Percentiles rank a stretch among this genome's conserved stretches.
Evolutionary conservation across 2,329 filamentous ascomycete species (phyloP).

Genomic region (Camillea tinctor): DNA sequence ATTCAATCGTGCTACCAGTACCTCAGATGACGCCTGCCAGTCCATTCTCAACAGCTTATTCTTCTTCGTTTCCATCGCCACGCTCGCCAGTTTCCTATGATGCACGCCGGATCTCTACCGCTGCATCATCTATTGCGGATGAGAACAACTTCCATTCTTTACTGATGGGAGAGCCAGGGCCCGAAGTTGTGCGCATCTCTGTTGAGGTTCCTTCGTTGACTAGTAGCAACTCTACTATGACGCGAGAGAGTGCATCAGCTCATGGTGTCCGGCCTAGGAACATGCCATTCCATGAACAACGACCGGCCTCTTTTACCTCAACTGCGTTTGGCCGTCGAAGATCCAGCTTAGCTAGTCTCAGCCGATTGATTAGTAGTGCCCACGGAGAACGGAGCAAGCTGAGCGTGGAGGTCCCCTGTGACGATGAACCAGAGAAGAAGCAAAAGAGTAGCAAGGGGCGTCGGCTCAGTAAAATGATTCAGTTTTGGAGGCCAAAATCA

Average conservation of each 20-base stretch:
- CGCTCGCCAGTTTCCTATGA: conserved; percentile 69
- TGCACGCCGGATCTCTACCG: conserved; percentile 69
- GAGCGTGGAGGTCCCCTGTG: conserved; percentile 63
- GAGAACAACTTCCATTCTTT: conserved; percentile 70
- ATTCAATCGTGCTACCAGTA: conserved; percentile 46
- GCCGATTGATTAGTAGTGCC: conserved; percentile 71
- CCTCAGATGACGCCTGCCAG: conserved; percentile 53
- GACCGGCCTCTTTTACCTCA: conserved; percentile 61
- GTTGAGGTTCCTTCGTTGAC: conserved; percentile 71
- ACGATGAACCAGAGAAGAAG: conserved; percentile 57
- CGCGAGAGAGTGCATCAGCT: conserved; percentile 60
- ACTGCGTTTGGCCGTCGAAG: conserved; percentile 67
- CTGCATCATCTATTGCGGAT: conserved; percentile 71
- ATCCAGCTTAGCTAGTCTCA: conserved; percentile 74
- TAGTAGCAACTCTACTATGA: conserved; percentile 76
- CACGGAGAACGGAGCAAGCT: conserved; percentile 75
- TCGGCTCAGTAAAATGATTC: conserved; percentile 71
- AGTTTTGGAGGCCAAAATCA: conserved; percentile 71
- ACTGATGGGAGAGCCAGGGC: conserved; percentile 70
- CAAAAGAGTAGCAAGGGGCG: conserved; percentile 63
- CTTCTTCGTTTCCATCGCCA: conserved; percentile 69
- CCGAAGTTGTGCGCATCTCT: conserved; percentile 66
- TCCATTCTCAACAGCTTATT: conserved; percentile 62
- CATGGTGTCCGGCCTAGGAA: conserved; percentile 36
- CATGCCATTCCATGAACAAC: conserved; percentile 51